Percentiles rank a stretch among this genome's conserved stretches.
Conservation (phyloP, 495 filamentous ascomycete genomes). For the Opeltia flavorubescens region DNA sequence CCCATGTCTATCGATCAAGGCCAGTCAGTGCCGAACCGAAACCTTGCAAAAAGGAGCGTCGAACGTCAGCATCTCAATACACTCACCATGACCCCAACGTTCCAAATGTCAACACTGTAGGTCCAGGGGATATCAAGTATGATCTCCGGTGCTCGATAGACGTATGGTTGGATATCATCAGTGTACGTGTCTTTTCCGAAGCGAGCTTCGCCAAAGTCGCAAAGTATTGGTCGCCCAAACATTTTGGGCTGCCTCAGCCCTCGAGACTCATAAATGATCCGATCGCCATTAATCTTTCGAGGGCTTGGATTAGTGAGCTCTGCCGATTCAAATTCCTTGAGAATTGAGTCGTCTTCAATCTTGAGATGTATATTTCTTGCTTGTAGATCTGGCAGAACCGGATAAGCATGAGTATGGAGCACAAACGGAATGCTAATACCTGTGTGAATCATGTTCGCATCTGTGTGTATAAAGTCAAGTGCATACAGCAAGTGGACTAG, state of each 20-base stretch:
- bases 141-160: constrained; percentile 34
- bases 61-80: neutral
- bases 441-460: constrained; percentile 29
- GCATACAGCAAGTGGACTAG: constrained; percentile 23
- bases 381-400: constrained; percentile 22
- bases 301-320: constrained; percentile 21
- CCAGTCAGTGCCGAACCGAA: neutral
- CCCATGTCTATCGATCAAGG: constrained; percentile 17
- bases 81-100: constrained; percentile 30
- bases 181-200: constrained; percentile 18
- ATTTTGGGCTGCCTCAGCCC: constrained; percentile 14
- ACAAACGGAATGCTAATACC: constrained; percentile 18
- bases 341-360: constrained; percentile 22
- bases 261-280: constrained; percentile 18
- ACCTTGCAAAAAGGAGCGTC: neutral
- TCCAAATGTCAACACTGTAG: constrained; percentile 32
- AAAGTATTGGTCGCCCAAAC: constrained; percentile 12
- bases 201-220: constrained; percentile 23
- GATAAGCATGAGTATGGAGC: constrained; percentile 1
- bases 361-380: constrained; percentile 26
- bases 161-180: constrained; percentile 24
- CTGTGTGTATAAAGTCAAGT: constrained; percentile 29
- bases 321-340: constrained; percentile 18
- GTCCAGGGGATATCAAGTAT: constrained; percentile 31
- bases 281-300: constrained; percentile 20